Evolutionary conservation across 495 filamentous ascomycete genomes (phyloP).

Genomic region (Delitschia confertaspora): DNA sequence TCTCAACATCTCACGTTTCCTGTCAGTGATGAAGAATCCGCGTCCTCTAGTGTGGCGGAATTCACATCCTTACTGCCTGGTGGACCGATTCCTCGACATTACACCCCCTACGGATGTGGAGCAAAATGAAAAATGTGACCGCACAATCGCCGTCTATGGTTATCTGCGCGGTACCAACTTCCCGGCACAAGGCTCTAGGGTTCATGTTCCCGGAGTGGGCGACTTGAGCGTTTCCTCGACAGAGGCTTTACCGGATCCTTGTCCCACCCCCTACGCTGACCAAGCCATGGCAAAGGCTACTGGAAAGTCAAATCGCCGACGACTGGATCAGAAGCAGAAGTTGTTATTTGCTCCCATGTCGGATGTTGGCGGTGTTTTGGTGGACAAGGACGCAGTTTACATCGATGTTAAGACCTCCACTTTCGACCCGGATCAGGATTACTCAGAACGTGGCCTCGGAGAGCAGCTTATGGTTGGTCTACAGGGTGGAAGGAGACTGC

Average conservation of each 20-base stretch:
- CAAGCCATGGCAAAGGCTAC: constrained; percentile 71
- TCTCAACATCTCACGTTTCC: constrained; percentile 86
- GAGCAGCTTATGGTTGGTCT: constrained; percentile 88
- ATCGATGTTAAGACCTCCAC: constrained; percentile 66
- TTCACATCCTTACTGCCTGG: constrained; percentile 83
- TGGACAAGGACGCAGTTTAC: constrained; percentile 73
- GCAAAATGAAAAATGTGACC: constrained; percentile 76
- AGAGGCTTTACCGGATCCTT: constrained; percentile 85
- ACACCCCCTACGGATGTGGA: constrained; percentile 88
- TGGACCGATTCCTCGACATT: constrained; percentile 88
- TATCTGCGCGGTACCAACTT: constrained; percentile 97
- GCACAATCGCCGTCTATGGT: constrained; percentile 82
- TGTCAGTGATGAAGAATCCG: constrained; percentile 98
- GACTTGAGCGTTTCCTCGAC: constrained; percentile 78
- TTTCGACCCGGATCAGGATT: constrained; percentile 63
- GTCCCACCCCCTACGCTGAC: constrained; percentile 84
- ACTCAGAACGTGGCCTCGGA: constrained; percentile 70
- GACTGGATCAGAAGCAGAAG: constrained; percentile 92
- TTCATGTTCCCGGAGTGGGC: constrained; percentile 92
- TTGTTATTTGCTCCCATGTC: constrained; percentile 94
- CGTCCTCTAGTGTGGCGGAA: constrained; percentile 94
- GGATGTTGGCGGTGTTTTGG: constrained; percentile 83
- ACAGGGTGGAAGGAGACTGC: constrained; percentile 68
- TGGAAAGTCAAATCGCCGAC: constrained; percentile 65
- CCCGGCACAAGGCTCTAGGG: constrained; percentile 69